Evolutionary conservation across 2,329 filamentous ascomycete genomes (phyloP), one percentile per base, ranked within the genome.

Genomic region (Alternaria burnsii): DNA sequence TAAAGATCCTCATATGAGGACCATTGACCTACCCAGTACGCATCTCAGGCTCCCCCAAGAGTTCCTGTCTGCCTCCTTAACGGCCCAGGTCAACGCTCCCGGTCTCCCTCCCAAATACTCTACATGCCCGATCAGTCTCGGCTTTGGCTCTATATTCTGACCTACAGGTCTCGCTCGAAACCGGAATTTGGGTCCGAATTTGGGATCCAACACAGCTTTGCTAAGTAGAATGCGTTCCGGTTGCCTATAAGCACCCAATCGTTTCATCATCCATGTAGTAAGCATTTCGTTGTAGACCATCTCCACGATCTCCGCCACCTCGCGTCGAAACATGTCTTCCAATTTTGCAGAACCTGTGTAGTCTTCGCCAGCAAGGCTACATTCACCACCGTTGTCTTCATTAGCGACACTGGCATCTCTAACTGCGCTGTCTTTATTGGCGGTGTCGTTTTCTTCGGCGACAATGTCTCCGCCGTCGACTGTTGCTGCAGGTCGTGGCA

Each of bases 11-110:
- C 16, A 18, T 11, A 4, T 6, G 9, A 6, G 11, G 28, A 10
- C 7, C 12, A 24, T 11, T 5, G 9, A 26, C 57, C 46, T 52
- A 68, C 68, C 68, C 11, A 71, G 28, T 9, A 71, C 61, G 36
- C 67, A 68, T 22, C 68, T 57, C n/a, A 70, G 50, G 42, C 68
- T 70, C 1, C 67, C 67, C 61, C 63, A 71, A 5, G 56, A 51
- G 6, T 62, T 57, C 8, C 41, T 65, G 7, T 28, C 14, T 22
- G 30, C 41, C 20, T 63, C 32, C 24, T 34, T 24, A 26, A 64
- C 53, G 1, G 67, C 68, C 41, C 41, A 46, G 7, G 63, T 62
- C 11, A 71, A 54, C 22, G 65, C 67, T 11, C 62, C 62, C 1
- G 51, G 43, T 34, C 41, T 55, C 9, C 69, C 69, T 4, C 61